These are phyloP conservation scores for Bidens hawaiensis DNA, from an alignment of 140 eudicot species.

Conservation along the genomic window DNA sequence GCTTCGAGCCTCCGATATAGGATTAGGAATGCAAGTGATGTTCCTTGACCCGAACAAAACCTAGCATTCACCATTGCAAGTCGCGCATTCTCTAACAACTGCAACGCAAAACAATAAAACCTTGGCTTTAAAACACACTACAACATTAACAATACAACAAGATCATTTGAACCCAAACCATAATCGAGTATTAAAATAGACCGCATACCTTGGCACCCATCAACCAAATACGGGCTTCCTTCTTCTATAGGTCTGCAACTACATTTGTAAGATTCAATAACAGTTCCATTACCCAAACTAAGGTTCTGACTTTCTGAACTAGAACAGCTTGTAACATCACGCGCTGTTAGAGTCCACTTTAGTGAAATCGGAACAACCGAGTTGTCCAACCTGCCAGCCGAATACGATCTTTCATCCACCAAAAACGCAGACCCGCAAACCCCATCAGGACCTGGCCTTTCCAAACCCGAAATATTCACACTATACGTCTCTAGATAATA, in stretches of 20 bases:
- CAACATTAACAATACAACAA: not conserved
- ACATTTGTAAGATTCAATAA: conserved; percentile 4
- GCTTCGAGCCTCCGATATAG: not conserved
- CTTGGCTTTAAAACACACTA: not conserved
- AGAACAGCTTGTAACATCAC: not conserved
- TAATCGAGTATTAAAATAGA: not conserved
- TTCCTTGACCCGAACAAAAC: not conserved
- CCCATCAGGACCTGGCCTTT: not conserved
- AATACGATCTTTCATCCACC: conserved; percentile 13
- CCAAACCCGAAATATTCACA: conserved; percentile 20
- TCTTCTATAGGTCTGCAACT: conserved; percentile 3
- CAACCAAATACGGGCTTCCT: conserved; percentile 30
- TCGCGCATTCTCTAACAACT: conserved; percentile 20
- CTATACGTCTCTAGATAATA: conserved; percentile 22
- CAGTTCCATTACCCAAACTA: conserved; percentile 20
- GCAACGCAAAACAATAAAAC: not conserved
- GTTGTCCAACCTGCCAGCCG: conserved; percentile 6
- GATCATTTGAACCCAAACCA: not conserved
- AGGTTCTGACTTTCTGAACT: not conserved
- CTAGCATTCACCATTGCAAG: not conserved
- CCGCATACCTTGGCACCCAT: conserved; percentile 31
- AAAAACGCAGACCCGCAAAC: conserved; percentile 24
- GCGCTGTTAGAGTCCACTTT: conserved; percentile 15
- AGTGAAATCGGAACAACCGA: conserved; percentile 25
- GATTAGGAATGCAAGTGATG: not conserved